Percentiles rank a stretch among this genome's conserved stretches.
phyloP scores from a whole-genome alignment of 2,329 filamentous ascomycete species.

The Neoascochyta sp. region DNA sequence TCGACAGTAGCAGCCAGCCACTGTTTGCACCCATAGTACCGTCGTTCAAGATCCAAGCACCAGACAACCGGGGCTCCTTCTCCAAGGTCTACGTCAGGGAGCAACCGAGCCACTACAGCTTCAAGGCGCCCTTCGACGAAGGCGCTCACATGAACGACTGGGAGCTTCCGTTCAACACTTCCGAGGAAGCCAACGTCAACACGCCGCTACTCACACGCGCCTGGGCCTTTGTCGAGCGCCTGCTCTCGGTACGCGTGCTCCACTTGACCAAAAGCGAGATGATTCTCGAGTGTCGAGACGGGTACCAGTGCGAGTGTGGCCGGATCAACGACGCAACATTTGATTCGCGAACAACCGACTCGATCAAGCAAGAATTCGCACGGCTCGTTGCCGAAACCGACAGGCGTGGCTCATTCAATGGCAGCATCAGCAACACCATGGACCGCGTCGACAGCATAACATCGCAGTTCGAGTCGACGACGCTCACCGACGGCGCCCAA shows the following conservation, averaged over 20 bases:
- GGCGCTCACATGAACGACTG: slow-evolving; percentile 36
- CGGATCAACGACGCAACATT: slow-evolving; percentile 28
- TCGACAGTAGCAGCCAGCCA: slow-evolving; percentile 25
- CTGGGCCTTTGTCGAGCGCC: slow-evolving; percentile 34
- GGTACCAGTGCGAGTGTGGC: slow-evolving; percentile 36
- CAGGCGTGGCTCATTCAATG: slow-evolving; percentile 6
- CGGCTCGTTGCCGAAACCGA: slow-evolving; percentile 19
- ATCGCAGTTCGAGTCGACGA: slow-evolving; percentile 26
- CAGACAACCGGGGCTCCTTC: slow-evolving; percentile 31
- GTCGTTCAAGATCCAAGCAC: slow-evolving; percentile 33
- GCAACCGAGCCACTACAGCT: slow-evolving; percentile 36
- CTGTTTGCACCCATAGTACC: slow-evolving; percentile 23
- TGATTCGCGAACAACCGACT: slow-evolving; percentile 33
- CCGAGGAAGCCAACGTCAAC: slow-evolving; percentile 25
- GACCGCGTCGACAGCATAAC: slow-evolving; percentile 23
- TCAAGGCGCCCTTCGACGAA: slow-evolving; percentile 34
- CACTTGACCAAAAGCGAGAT: slow-evolving; percentile 37
- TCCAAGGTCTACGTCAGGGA: slow-evolving; percentile 33
- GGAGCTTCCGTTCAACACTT: slow-evolving; percentile 33
- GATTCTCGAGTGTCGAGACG: slow-evolving; percentile 37
- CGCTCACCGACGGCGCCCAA: slow-evolving; percentile 18
- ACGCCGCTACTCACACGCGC: slow-evolving; percentile 33
- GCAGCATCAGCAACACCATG: slow-evolving; percentile 4
- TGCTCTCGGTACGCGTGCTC: slow-evolving; percentile 30
- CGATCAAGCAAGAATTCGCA: slow-evolving; percentile 34